Evolutionary conservation across 2,329 filamentous ascomycete species (phyloP), one percentile per base, ranked within the genome.

Genomic region (Ceratocystis cubensis): DNA sequence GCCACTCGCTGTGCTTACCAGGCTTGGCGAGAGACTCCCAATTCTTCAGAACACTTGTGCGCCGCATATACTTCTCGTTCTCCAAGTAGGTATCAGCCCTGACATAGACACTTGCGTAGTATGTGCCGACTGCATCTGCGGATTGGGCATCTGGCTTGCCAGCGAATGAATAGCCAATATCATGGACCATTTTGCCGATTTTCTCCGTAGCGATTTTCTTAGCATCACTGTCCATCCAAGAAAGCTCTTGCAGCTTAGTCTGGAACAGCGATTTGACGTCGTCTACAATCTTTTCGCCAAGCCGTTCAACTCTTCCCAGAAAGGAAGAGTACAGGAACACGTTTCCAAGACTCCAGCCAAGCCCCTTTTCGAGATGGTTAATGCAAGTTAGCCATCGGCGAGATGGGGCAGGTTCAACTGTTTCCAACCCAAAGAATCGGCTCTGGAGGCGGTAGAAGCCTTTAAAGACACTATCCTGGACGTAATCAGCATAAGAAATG

Each of bases 291-390:
- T 84, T 80, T 67, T 88, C 84, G n/a, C 86, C 86, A 61, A 88
- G 33, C 0, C 33, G n/a, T n/a, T n/a, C n/a, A n/a, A n/a, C n/a
- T n/a, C n/a, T n/a, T n/a, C n/a, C n/a, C n/a, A n/a, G n/a, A n/a
- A n/a, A n/a, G n/a, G n/a, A 89, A 90, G 1, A 86, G 80, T 61
- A 83, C 82, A 69, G 88, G 82, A 1, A 89, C 79, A 69, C 85
- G 91, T 75, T 89, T 88, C 28, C 85, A 17, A 89, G 75, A 63
- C 88, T 85, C 86, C 86, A 89, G 2, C 82, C 82, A 25, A 89
- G 73, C 5, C 81, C 81, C 22, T 74, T 73, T 69, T 88, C 84
- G 3, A 87, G 79, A 44, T 80, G 78, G 6, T 72, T 73, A 33
- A 88, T 79, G 70, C 87, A 89, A 5, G 79, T 85, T 70, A 85